Base-by-base conservation (phyloP, 2,329 filamentous ascomycete genomes). In the Pseudocercospora cruenta region DNA sequence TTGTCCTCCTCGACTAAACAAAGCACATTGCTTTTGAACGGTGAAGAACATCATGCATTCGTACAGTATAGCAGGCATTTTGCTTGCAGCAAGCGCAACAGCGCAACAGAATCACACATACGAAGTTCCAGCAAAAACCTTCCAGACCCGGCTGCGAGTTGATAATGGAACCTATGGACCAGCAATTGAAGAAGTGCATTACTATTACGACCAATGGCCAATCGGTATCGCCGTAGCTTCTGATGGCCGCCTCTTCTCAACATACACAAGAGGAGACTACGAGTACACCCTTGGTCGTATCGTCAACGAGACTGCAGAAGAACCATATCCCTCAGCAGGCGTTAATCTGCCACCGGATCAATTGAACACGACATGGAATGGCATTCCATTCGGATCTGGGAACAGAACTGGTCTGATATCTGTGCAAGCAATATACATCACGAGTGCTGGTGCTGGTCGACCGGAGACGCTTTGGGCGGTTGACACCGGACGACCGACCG, bases 141-240 rank as follows among this genome's bases (percentile, higher is more conserved):
- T 74, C 16, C 65, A 69, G n/a, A 77, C 78, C 1, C 74, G 75
- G 36, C 70, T 84, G 1, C 76, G 82, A 36, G 75, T 80, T 6
- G 82, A 84, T 67, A 81, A 80, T 62, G 82, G 82, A n/a, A 81
- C 79, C 2, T 83, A 82, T 55, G 82, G 82, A 2, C 82, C 82
- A 0, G 68, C 75, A 1, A 73, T 85, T 3, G 83, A 85, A 68
- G 82, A 84, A 67, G 79, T 80, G 43, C 81, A 84, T 69, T 84
- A 83, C 70, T 84, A 68, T 21, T 66, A 70, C 60, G 61, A 80
- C 31, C 79, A 82, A 69, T 82, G 80, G 81, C 81, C 81, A 0
- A 82, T 82, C 19, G 81, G 81, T 6, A 77, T 83, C 4, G 80
- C 81, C 14, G 77, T 81, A 1, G 81, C 80, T 0, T 80, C 76